These are phyloP conservation scores for Magnolia kwangsiensis DNA, from an alignment of 164 flowering plant genomes.

Conservation along the genomic window DNA sequence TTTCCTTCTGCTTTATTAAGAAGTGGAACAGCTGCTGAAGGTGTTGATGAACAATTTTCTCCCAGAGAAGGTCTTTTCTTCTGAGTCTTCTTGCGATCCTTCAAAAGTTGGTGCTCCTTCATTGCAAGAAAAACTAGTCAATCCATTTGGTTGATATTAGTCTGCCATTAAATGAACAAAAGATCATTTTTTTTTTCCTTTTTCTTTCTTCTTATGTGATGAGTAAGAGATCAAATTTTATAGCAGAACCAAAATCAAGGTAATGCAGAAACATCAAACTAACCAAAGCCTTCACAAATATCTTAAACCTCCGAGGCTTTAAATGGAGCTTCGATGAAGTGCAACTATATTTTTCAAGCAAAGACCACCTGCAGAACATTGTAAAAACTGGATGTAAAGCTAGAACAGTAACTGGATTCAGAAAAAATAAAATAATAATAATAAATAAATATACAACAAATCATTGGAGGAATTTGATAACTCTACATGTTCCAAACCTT, in stretches of 20 bases:
- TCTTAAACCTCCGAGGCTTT: conserved; percentile 92
- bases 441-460: too few species aligned
- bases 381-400: background rate
- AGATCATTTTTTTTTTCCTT: background rate
- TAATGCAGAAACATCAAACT: conserved; percentile 26
- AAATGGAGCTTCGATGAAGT: conserved; percentile 90
- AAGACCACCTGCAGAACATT: conserved; percentile 76
- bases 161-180: background rate
- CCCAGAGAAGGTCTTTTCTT: conserved; percentile 50
- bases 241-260: background rate
- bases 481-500: too few species aligned
- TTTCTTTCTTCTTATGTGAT: background rate
- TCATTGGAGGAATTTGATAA: background rate
- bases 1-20: conserved; percentile 47
- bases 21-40: conserved; percentile 33
- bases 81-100: conserved; percentile 74
- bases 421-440: too few species aligned
- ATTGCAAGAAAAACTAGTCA: conserved; percentile 20
- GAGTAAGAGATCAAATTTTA: background rate
- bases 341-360: conserved; percentile 94
- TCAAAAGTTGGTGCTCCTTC: conserved; percentile 95
- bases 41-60: conserved; percentile 41
- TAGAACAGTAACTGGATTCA: background rate
- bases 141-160: conserved; percentile 10
- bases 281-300: conserved; percentile 88